Conservation (phyloP, 345 rosid species). For the Eucalyptus coolabah region DNA sequence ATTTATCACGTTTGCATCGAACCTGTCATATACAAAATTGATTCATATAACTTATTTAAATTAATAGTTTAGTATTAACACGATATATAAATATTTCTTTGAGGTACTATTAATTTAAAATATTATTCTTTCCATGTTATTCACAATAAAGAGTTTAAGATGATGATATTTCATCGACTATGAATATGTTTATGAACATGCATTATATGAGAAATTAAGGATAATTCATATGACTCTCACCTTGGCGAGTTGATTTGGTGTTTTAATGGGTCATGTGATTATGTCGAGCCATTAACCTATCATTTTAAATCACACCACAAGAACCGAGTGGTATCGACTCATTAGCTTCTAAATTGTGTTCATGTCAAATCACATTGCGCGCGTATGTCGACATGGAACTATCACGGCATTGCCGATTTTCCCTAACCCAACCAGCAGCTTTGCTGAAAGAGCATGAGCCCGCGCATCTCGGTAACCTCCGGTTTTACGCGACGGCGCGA, state of each 20-base stretch:
- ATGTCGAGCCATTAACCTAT: not conserved
- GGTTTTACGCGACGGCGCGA: not conserved
- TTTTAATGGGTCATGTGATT: not conserved
- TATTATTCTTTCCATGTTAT: not conserved
- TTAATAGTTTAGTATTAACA: not conserved
- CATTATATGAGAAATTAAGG: not conserved
- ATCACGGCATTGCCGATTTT: not conserved
- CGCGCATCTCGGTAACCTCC: not conserved
- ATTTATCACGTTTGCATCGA: rapidly evolving
- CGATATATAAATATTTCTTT: not conserved
- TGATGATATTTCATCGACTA: not conserved
- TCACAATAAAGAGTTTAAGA: not conserved
- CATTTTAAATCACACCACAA: rapidly evolving
- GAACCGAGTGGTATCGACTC: rapidly evolving
- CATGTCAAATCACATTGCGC: rapidly evolving
- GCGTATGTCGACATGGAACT: not conserved
- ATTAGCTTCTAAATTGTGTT: not conserved
- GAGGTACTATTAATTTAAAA: rapidly evolving
- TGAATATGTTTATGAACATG: not conserved
- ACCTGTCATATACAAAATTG: no score
- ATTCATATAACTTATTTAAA: not conserved
- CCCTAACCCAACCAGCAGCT: not conserved
- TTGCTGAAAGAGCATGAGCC: not conserved
- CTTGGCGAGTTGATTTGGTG: not conserved
- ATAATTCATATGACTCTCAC: rapidly evolving